Evolutionary conservation across 2,329 filamentous ascomycete genomes (phyloP).

Genomic region (Pseudonectria foliicola): DNA sequence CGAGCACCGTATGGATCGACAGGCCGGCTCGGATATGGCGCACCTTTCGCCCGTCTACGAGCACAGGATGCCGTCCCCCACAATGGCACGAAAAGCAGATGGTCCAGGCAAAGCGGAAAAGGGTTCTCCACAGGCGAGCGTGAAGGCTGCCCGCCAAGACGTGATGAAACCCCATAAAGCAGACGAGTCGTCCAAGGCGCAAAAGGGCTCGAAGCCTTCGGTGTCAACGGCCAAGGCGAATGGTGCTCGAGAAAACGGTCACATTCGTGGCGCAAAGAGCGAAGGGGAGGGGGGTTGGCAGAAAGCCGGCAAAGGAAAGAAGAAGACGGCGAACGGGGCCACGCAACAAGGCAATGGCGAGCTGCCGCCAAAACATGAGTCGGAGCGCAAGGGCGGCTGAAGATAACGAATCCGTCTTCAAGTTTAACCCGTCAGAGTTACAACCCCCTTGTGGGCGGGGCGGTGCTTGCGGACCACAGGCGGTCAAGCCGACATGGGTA

Average conservation of each 20-base stretch:
- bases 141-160: slow-evolving; percentile 13
- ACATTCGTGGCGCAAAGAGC: slow-evolving; percentile 46
- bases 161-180: slow-evolving; percentile 10
- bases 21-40: slow-evolving; percentile 33
- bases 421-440: not conserved
- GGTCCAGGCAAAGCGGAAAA: slow-evolving; percentile 23
- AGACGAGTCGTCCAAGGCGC: slow-evolving; percentile 15
- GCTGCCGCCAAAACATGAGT: slow-evolving; percentile 49
- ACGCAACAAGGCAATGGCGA: slow-evolving; percentile 37
- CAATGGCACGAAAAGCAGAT: slow-evolving; percentile 48
- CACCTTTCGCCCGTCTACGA: slow-evolving; percentile 70
- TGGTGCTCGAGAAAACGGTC: slow-evolving; percentile 43
- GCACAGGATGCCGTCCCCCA: slow-evolving; percentile 64
- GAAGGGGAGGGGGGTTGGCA: slow-evolving; percentile 52
- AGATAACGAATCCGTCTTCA: not conserved
- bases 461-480: not conserved
- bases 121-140: slow-evolving; percentile 10
- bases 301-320: slow-evolving; percentile 46
- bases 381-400: slow-evolving; percentile 58
- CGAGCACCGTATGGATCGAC: slow-evolving; percentile 32
- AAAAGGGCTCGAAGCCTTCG: slow-evolving; percentile 21
- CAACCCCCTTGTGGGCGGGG: not conserved
- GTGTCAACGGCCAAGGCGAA: slow-evolving; percentile 29
- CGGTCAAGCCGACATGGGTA: no score
- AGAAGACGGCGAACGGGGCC: slow-evolving; percentile 35